Evolutionary conservation across 2,329 filamentous ascomycete genomes (phyloP), one percentile per base, ranked within the genome.

Genomic region (Verticillium zaregamsianum): DNA sequence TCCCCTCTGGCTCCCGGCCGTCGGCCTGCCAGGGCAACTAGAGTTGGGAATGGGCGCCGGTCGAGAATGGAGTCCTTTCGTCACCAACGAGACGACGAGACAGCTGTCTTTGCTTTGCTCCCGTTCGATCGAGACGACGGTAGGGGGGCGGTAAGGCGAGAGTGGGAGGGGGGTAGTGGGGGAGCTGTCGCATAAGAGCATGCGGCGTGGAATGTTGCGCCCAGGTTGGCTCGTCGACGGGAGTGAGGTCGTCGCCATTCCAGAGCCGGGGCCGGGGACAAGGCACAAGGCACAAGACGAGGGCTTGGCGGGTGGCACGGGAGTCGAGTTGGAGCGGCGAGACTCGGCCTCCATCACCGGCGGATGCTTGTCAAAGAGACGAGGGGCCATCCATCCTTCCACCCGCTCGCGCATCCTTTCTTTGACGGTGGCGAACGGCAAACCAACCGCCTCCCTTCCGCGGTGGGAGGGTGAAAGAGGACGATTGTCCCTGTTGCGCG

Each of bases 201-300:
- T 49, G 45, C 20, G 45, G n/a, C 59, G 61, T 62, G 62, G 63
- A 65, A 65, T 65, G 62, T 55, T n/a, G 55, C 61, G 14, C 45
- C 57, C 55, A 58, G 40, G 63, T 65, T 58, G 62, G 40, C 63
- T 54, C 58, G 63, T 62, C 20, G 54, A 65, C 63, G 59, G 28
- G 55, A 57, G 57, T 57, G 61, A 64, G 59, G 62, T 49, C 59
- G 55, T 58, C 62, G 59, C 56, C 63, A 65, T 65, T 65, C 63
- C 63, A 65, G 61, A 55, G 56, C 28, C 11, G 23, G 17, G 59
- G 9, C 23, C 45, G 14, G 39, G 45, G 11, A 49, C 45, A 49
- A 49, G 45, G 45, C 45, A 49, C 45, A 15, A 49, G 45, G 25
- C 28, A 28, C 28, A 28, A 28, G 28, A 28, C 28, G 28, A 28